Evolutionary conservation across 805 yeast genomes (phyloP).

Genomic region (Wickerhamiella allomyrinae): DNA sequence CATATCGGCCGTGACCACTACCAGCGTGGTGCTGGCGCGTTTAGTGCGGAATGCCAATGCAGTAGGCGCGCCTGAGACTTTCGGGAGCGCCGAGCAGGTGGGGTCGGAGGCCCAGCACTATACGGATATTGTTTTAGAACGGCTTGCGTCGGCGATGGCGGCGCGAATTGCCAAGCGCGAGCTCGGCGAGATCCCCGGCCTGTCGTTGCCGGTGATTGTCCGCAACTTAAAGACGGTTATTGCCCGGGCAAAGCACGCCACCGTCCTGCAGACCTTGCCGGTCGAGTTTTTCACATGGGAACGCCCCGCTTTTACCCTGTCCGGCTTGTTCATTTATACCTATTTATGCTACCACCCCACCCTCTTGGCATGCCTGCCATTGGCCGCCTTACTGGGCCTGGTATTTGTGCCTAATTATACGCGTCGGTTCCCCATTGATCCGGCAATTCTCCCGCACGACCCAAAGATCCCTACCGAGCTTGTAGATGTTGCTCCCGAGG

Average conservation of each 20-base stretch:
- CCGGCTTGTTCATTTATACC: slow-evolving; percentile 45
- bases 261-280: slow-evolving; percentile 46
- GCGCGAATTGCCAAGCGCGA: slow-evolving; percentile 5
- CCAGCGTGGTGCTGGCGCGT: no score
- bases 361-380: slow-evolving; percentile 48
- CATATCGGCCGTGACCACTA: no score
- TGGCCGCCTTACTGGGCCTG: slow-evolving; percentile 39
- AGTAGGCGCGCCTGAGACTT: no score
- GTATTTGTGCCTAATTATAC: slow-evolving; percentile 57
- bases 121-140: slow-evolving; percentile 3
- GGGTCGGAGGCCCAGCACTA: background rate
- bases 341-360: slow-evolving; percentile 60
- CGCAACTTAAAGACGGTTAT: slow-evolving; percentile 10
- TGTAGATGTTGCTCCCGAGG: slow-evolving; percentile 16
- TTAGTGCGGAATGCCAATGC: no score
- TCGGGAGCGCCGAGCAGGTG: no score
- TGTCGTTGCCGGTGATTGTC: slow-evolving; percentile 11
- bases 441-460: slow-evolving; percentile 15
- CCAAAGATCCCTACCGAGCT: slow-evolving; percentile 9
- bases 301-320: slow-evolving; percentile 53
- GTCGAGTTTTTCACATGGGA: slow-evolving; percentile 60
- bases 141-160: slow-evolving; percentile 7
- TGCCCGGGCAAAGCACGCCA: slow-evolving; percentile 23
- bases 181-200: slow-evolving; percentile 11
- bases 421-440: slow-evolving; percentile 14